These are phyloP conservation scores for Cinnamomum chago DNA, from an alignment of 164 flowering plant species.

Conservation along the genomic window DNA sequence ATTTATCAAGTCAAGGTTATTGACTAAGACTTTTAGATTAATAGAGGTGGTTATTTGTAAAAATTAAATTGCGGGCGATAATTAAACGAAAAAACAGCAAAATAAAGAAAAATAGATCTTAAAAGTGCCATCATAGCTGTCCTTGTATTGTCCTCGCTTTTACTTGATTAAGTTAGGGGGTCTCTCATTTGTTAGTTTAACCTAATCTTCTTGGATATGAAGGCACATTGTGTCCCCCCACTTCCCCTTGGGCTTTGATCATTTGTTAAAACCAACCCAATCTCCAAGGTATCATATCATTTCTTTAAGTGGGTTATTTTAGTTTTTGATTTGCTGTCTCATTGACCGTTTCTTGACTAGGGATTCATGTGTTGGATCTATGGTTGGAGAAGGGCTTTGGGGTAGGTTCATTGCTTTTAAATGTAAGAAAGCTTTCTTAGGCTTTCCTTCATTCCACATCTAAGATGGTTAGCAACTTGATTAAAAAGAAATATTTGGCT, in stretches of 20 bases:
- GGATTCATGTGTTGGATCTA: not conserved
- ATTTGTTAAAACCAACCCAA: slow-evolving; percentile 8
- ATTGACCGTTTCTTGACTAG: not conserved
- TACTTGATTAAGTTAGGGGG: not conserved
- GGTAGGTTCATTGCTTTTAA: not conserved
- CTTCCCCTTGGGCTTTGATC: slow-evolving; percentile 6
- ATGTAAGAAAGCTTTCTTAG: not conserved
- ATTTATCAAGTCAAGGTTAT: too few species aligned
- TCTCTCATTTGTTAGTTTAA: not conserved
- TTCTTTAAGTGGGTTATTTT: not conserved
- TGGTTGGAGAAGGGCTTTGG: slow-evolving; percentile 1
- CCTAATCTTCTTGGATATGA: slow-evolving; percentile 4
- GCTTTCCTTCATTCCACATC: not conserved
- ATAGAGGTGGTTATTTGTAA: too few species aligned
- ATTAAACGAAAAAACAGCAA: too few species aligned
- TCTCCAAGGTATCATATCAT: slow-evolving; percentile 11
- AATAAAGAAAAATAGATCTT: too few species aligned
- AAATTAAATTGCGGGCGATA: too few species aligned
- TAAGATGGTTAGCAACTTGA: not conserved
- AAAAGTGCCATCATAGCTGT: slow-evolving; percentile 6
- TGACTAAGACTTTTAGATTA: too few species aligned
- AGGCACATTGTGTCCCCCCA: slow-evolving; percentile 15
- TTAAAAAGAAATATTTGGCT: not conserved
- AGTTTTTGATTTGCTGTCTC: not conserved
- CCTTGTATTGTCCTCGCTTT: slow-evolving; percentile 6